Base-by-base conservation (phyloP, 306 rosid genomes). In the Dalbergia cultrata region DNA sequence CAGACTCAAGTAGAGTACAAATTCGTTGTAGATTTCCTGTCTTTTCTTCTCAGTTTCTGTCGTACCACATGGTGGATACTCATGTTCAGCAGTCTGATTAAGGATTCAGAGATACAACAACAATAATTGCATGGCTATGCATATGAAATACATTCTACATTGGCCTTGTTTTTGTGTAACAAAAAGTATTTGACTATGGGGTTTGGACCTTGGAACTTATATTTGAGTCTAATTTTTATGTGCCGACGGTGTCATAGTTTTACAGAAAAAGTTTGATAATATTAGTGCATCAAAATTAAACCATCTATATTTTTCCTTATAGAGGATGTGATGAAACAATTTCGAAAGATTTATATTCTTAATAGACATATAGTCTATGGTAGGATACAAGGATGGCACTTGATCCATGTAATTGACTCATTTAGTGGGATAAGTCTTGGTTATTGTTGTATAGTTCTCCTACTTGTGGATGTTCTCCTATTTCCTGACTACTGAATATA, bases 21-120 rank as follows among this genome's bases (percentile, higher is more conserved):
- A 67, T 19, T 14, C 44, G 35, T 31, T 16, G 19, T 5, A 26
- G 41, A 37, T 63, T 31, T 64, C 49, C 9, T 35, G 49, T 81
- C 39, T 52, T 50, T 76, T 35, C 70, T 68, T 81, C 81, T 47
- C 59, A 61, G 26, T 52, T 52, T 70, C 71, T 63, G 26, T 49
- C 61, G 65, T 76, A 62, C 31, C 54, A 41, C 70, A 61, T 67
- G 49, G 5, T 75, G 62, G 78, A 60, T 60, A 17, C 43, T 69
- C 22, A 9, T 67, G 52, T 61, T 54, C 49, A 35, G 58, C 50
- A 81, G 33, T 64, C 64, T 75, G 41, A 37, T 35, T 81, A 18
- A 47, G 62, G 70, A 67, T 31, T 67, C 49, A 8, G 11, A 14
- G 33, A 80, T 58, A 39, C 33, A 81, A 58, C 16, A 6, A 33